Evolutionary conservation across 345 rosid genomes (phyloP).

Genomic region (Linum lewisii): DNA sequence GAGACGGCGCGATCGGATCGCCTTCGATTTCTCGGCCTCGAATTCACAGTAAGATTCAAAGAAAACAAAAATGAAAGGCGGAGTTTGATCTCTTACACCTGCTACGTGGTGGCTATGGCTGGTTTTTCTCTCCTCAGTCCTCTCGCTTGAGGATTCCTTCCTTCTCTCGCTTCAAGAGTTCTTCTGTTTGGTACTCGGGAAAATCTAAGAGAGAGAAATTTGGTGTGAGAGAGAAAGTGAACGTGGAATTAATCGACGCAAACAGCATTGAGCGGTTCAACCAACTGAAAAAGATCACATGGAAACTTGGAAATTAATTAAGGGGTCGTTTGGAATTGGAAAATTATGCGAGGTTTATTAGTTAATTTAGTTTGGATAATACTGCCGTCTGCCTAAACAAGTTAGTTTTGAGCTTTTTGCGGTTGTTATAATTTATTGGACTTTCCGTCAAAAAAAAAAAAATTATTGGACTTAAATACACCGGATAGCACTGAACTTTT

Average conservation of each 20-base stretch:
- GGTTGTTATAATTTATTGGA: too few species aligned
- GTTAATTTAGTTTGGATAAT: too few species aligned
- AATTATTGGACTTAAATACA: too few species aligned
- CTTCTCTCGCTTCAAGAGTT: neutral
- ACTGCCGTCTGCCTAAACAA: too few species aligned
- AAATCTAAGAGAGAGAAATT: neutral
- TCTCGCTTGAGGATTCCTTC: neutral
- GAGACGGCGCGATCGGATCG: slow-evolving; percentile 4
- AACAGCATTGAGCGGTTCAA: neutral
- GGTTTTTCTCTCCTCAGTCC: neutral
- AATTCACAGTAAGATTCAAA: neutral
- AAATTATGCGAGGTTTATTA: too few species aligned
- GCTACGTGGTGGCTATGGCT: neutral
- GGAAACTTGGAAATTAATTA: too few species aligned
- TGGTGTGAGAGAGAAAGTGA: neutral
- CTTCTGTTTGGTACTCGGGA: neutral
- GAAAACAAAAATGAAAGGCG: neutral
- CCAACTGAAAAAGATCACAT: neutral
- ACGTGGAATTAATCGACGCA: neutral
- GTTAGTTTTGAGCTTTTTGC: too few species aligned
- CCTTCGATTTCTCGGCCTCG: slow-evolving; percentile 2
- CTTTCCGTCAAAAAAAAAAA: too few species aligned
- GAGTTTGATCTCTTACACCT: neutral
- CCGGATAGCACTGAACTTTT: too few species aligned
- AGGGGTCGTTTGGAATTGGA: too few species aligned